Percentiles rank a stretch among this genome's conserved stretches.
Evolutionary conservation across 352 stramenopile genomes (phyloP).

Genomic region (Phytophthora pistaciae): DNA sequence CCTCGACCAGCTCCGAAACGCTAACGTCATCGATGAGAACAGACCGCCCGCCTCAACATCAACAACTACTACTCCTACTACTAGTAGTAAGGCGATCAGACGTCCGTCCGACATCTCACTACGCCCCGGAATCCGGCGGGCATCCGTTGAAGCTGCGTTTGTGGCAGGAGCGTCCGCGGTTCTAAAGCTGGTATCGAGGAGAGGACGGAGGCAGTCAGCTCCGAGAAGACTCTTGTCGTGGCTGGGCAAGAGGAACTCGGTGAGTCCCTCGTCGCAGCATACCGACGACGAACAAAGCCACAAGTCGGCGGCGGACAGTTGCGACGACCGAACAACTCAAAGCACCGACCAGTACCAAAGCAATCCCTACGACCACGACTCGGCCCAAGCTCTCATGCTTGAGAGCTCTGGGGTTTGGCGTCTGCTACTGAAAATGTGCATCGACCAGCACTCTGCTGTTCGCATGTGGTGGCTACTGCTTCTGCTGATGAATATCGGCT

Average conservation of each 20-base stretch:
- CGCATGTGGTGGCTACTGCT: not conserved
- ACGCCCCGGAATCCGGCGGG: not conserved
- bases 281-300: not conserved
- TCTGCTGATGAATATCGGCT: not conserved
- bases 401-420: not conserved
- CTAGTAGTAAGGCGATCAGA: too few relatives aligned
- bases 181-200: not conserved
- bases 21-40: not conserved
- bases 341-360: not conserved
- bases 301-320: not conserved
- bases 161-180: not conserved
- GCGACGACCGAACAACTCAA: not conserved
- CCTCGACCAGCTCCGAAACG: not conserved
- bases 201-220: not conserved
- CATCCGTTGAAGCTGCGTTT: conserved; percentile 1
- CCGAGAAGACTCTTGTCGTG: not conserved
- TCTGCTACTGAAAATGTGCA: not conserved
- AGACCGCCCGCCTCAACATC: not conserved
- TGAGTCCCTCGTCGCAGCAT: not conserved
- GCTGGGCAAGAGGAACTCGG: not conserved
- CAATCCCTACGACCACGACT: not conserved
- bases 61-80: too few relatives aligned
- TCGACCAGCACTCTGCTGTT: not conserved
- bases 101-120: not conserved
- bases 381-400: not conserved